Evolutionary conservation across 768 basidiomycete genomes (phyloP).

Genomic region (Suillus subalutaceus): DNA sequence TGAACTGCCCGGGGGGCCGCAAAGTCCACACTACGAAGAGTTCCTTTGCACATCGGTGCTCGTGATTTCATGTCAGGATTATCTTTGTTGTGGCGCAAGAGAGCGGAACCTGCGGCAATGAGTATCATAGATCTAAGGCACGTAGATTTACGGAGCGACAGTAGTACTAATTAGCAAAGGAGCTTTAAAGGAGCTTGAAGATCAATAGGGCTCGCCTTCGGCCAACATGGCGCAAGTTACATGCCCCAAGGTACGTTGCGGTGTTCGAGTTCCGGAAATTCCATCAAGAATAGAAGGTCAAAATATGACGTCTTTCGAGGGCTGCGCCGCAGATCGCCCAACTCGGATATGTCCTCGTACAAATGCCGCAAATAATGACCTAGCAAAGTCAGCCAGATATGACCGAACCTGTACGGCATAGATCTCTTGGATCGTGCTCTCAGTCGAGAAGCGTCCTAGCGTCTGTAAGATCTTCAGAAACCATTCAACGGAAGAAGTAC

Average conservation of each 20-base stretch:
- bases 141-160: not conserved
- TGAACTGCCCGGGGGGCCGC: not conserved
- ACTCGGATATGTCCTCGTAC: not conserved
- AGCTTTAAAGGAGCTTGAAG: not conserved
- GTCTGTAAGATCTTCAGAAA: constrained; percentile 41
- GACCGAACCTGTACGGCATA: constrained; percentile 23
- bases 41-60: not conserved
- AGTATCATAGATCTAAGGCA: not conserved
- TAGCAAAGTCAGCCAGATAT: constrained; percentile 25
- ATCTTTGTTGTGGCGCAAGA: not conserved
- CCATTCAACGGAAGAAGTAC: not conserved
- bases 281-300: not conserved
- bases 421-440: not conserved
- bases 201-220: not conserved
- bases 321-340: not conserved
- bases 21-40: not conserved
- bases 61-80: not conserved
- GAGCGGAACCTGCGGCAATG: not conserved
- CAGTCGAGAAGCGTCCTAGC: constrained; percentile 30
- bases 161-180: not conserved
- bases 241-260: not conserved
- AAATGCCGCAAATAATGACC: constrained; percentile 23
- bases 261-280: not conserved
- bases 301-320: not conserved
- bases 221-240: not conserved